Percentiles rank a stretch among this genome's conserved stretches.
Conservation (phyloP, 768 basidiomycete genomes). For the Hericium erinaceus region DNA sequence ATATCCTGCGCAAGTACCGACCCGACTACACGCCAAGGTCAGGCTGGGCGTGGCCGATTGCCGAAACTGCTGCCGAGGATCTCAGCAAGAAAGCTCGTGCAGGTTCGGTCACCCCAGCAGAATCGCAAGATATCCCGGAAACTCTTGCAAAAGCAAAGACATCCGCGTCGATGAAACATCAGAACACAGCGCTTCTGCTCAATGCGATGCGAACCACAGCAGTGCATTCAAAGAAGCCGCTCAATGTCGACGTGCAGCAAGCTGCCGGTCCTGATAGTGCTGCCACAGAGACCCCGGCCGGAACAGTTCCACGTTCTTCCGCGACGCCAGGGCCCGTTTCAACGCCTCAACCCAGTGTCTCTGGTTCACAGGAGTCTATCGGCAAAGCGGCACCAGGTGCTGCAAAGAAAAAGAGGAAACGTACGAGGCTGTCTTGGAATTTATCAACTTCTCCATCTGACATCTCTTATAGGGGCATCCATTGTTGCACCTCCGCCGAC, state of each 20-base stretch:
- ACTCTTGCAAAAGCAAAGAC: conserved; percentile 4
- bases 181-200: conserved; percentile 59
- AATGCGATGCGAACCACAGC: conserved; percentile 80
- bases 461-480: background rate
- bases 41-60: conserved; percentile 80
- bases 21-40: conserved; percentile 80
- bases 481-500: background rate
- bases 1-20: conserved; percentile 59
- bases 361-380: conserved; percentile 37
- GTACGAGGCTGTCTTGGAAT: conserved; percentile 28
- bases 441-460: background rate
- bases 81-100: conserved; percentile 30
- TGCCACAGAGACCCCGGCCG: conserved; percentile 20
- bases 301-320: conserved; percentile 22
- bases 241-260: conserved; percentile 28
- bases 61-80: conserved; percentile 38
- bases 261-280: conserved; percentile 21
- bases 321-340: conserved; percentile 24
- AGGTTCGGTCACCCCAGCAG: conserved; percentile 9
- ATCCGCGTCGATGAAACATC: conserved; percentile 37
- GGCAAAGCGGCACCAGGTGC: conserved; percentile 40
- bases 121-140: conserved; percentile 6
- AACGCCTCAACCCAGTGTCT: conserved; percentile 18
- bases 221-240: conserved; percentile 49
- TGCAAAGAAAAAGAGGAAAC: conserved; percentile 71